Evolutionary conservation across 345 rosid species (phyloP), one percentile per base, ranked within the genome.

Genomic region (Pistacia vera): DNA sequence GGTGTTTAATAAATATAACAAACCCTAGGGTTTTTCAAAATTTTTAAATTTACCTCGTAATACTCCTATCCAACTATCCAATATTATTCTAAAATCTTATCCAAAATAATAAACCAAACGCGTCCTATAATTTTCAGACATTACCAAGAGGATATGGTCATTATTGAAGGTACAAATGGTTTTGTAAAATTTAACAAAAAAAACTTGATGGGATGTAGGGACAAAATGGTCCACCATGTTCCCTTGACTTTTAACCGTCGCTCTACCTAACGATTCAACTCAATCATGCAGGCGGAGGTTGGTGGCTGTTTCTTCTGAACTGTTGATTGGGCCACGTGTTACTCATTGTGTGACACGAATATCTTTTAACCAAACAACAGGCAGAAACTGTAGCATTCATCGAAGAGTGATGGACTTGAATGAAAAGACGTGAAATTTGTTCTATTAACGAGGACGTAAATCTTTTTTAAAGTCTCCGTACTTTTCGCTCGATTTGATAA

Each of bases 401-500:
- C 2, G 51, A 63, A 55, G 6, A 41, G 41, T 48, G 66, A 1
- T 33, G 69, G 61, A 22, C 56, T 59, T 8, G 13, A 46, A 30
- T 16, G 12, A 38, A 36, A 72, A 30, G 48, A 44, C 61, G 18
- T 51, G 17, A 11, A 38, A 36, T 16, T 52, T 12, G 75, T 18
- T 56, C 49, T 46, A 65, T 64, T 22, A 17, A 56, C 63, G 63
- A 35, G 64, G 72, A 35, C 18, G 4, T 14, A 17, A 9, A n/a
- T 3, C 25, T 25, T 25, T 10, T 8, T 36, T 11, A 5, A 46
- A 18, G 35, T 0, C n/a, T 67, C 83, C 82, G 82, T 77, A 85
- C 82, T 65, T 80, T n/a, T 74, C 74, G 55, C 0, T 1, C 4
- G 7, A 8, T 38, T 76, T 57, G 79, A 78, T 76, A 76, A 74